Conservation (phyloP, 768 basidiomycete species). For the Baorangia bicolor region DNA sequence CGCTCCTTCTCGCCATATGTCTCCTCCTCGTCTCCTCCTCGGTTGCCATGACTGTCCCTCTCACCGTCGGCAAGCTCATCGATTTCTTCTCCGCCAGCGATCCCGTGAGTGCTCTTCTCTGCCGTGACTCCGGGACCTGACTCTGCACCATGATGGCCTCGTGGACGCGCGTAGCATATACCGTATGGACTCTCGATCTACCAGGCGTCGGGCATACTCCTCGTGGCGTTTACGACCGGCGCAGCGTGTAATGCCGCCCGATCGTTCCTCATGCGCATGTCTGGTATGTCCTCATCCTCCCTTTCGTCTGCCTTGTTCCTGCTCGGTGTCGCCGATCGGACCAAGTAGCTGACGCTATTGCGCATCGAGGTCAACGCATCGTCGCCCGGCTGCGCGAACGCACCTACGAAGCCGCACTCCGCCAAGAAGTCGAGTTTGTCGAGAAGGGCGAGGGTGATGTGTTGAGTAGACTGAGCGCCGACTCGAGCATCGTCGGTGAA, state of each 20-base stretch:
- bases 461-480: slow-evolving; percentile 84
- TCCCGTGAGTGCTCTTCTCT: slow-evolving; percentile 45
- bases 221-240: slow-evolving; percentile 81
- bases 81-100: slow-evolving; percentile 81
- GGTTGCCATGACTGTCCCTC: slow-evolving; percentile 89
- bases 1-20: slow-evolving; percentile 72
- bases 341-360: neutral
- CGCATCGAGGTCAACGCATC: slow-evolving; percentile 69
- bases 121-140: neutral
- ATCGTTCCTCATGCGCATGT: slow-evolving; percentile 80
- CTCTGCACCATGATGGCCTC: neutral
- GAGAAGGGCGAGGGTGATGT: slow-evolving; percentile 94
- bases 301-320: neutral
- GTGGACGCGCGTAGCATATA: slow-evolving; percentile 49
- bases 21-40: slow-evolving; percentile 83
- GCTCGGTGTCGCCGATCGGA: too few relatives aligned
- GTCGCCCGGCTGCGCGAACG: slow-evolving; percentile 82
- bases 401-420: slow-evolving; percentile 79
- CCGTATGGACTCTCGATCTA: slow-evolving; percentile 78
- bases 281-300: slow-evolving; percentile 46
- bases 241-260: slow-evolving; percentile 84
- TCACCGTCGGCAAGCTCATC: slow-evolving; percentile 91
- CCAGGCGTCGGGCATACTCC: slow-evolving; percentile 72
- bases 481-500: slow-evolving; percentile 92
- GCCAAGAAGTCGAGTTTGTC: slow-evolving; percentile 91